Evolutionary conservation across 2,329 filamentous ascomycete genomes (phyloP).

Genomic region (Hypoxylon sp.): DNA sequence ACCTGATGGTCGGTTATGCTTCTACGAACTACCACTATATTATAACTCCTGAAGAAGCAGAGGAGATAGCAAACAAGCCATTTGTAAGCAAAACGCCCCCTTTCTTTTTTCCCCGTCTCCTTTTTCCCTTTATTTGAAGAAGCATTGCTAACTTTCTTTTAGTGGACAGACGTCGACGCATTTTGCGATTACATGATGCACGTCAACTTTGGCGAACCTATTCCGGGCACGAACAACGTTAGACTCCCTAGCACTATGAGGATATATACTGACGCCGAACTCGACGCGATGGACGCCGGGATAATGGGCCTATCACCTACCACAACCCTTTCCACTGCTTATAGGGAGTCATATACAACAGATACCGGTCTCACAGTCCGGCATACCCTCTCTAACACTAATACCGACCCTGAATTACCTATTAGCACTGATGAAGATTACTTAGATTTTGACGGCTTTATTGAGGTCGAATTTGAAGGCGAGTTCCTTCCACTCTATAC

Average conservation of each 20-base stretch:
- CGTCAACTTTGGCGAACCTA: constrained; percentile 10
- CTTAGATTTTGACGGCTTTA: neutral
- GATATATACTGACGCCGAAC: constrained; percentile 26
- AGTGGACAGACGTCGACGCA: constrained; percentile 25
- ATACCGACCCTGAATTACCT: neutral
- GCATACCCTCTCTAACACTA: neutral
- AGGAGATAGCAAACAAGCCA: constrained; percentile 9
- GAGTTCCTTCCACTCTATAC: constrained; percentile 14
- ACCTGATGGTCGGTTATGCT: constrained; percentile 23
- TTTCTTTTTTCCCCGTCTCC: too few relatives aligned
- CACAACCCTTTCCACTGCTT: neutral
- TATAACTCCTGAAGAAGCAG: constrained; percentile 17
- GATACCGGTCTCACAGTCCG: neutral
- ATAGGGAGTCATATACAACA: neutral
- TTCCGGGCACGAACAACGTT: constrained; percentile 20
- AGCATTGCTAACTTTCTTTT: too few relatives aligned
- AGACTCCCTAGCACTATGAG: constrained; percentile 11
- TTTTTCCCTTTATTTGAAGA: too few relatives aligned
- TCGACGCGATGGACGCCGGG: constrained; percentile 19
- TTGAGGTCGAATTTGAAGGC: constrained; percentile 1
- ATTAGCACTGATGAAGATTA: neutral
- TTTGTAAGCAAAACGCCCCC: too few relatives aligned
- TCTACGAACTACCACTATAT: constrained; percentile 17
- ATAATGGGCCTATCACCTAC: neutral
- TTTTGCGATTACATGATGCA: constrained; percentile 14